Conservation (phyloP, 768 basidiomycete species). For the Collybia mongolica region DNA sequence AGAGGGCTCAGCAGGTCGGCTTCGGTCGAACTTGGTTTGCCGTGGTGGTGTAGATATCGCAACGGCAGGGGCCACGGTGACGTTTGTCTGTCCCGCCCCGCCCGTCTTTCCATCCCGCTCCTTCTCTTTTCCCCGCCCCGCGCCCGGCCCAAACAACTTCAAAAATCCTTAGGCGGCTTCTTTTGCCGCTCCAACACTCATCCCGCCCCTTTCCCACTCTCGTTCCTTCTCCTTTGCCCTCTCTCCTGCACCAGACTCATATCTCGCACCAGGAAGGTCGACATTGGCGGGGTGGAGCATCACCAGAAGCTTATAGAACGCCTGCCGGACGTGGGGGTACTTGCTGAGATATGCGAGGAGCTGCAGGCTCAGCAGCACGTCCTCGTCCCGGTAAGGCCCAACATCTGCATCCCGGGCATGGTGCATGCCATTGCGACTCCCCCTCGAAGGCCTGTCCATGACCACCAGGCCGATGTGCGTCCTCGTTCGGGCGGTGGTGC, state of each 20-base stretch:
- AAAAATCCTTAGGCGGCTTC: conserved; percentile 23
- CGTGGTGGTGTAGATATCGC: too few relatives aligned
- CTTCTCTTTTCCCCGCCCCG: conserved; percentile 20
- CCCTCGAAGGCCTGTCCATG: conserved; percentile 1
- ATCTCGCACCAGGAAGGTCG: too few relatives aligned
- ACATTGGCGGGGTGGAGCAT: conserved; percentile 79
- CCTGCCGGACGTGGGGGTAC: conserved; percentile 95
- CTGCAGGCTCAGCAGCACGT: too few relatives aligned
- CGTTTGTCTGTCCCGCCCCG: too few relatives aligned
- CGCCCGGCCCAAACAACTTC: conserved; percentile 45
- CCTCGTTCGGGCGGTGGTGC: conserved; percentile 21
- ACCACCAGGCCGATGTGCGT: conserved; percentile 20
- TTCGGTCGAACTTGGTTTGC: too few relatives aligned
- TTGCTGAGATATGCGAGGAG: too few relatives aligned
- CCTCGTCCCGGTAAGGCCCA: conserved; percentile 90
- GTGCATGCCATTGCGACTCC: background rate
- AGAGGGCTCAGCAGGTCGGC: too few relatives aligned
- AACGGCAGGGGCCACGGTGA: too few relatives aligned
- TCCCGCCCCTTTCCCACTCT: conserved; percentile 8
- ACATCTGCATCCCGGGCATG: conserved; percentile 18
- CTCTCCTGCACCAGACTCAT: conserved; percentile 16
- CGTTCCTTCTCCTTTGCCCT: conserved; percentile 29
- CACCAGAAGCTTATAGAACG: conserved; percentile 87
- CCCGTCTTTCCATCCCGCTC: conserved; percentile 5
- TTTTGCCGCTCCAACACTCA: too few relatives aligned